phyloP scores from a whole-genome alignment of 352 stramenopile genomes.

The Phytopythium oedochilum region DNA sequence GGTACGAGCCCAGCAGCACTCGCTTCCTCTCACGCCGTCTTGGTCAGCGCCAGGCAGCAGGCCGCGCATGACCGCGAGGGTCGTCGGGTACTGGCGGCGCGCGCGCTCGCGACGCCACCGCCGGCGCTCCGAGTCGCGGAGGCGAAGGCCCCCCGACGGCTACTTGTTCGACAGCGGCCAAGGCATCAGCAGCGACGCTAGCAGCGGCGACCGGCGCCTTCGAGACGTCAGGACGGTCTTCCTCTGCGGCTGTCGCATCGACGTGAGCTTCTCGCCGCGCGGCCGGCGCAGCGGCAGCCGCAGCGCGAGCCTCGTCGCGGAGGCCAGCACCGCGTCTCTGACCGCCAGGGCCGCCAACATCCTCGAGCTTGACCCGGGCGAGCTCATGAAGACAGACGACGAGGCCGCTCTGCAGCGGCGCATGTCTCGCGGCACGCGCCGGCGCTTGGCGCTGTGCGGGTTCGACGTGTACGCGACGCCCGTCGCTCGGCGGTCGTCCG shows the following conservation, averaged over 20 bases:
- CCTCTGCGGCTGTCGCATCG: constrained; percentile 5
- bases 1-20: too few species aligned
- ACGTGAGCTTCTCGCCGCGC: constrained; percentile 5
- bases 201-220: too few species aligned
- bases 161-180: background rate
- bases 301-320: background rate
- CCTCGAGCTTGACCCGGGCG: constrained; percentile 1
- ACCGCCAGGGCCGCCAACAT: background rate
- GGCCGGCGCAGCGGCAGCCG: background rate
- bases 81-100: constrained; percentile 1
- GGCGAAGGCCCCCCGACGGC: background rate
- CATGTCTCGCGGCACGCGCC: constrained; percentile 3
- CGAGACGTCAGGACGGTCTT: background rate
- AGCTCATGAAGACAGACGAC: background rate
- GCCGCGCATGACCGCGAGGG: background rate
- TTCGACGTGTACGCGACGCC: constrained; percentile 5
- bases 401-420: background rate
- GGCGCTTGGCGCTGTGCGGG: background rate
- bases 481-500: background rate
- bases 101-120: background rate
- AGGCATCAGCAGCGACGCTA: background rate
- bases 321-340: background rate
- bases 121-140: background rate
- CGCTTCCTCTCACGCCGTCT: background rate
- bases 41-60: background rate